phyloP scores from a whole-genome alignment of 2,329 filamentous ascomycete genomes.

The Ophiostoma himal-ulmi region DNA sequence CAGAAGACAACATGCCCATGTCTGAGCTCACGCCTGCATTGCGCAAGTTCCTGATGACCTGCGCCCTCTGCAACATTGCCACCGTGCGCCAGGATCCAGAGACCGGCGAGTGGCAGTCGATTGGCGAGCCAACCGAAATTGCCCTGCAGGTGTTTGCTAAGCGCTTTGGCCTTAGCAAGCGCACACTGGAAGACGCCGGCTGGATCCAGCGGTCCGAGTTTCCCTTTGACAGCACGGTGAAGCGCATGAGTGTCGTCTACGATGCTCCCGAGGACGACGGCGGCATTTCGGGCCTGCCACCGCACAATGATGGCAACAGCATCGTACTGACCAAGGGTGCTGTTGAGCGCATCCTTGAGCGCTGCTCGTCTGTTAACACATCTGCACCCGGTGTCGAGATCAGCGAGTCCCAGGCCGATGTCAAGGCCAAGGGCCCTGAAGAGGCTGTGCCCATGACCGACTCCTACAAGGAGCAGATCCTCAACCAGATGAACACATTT shows the following conservation, averaged over 20 bases:
- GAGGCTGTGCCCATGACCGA: slow-evolving; percentile 44
- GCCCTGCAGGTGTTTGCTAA: slow-evolving; percentile 70
- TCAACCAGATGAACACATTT: slow-evolving; percentile 52
- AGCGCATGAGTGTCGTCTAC: slow-evolving; percentile 75
- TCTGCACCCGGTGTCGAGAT: slow-evolving; percentile 32
- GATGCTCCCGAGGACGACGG: slow-evolving; percentile 40
- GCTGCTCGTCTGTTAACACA: slow-evolving; percentile 44
- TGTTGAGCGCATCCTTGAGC: slow-evolving; percentile 54
- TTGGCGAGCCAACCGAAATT: slow-evolving; percentile 68
- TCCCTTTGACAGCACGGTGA: slow-evolving; percentile 72
- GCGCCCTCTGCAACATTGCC: slow-evolving; percentile 61
- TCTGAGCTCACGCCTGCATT: slow-evolving; percentile 46
- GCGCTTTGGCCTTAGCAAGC: slow-evolving; percentile 58
- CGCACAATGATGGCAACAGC: slow-evolving; percentile 40
- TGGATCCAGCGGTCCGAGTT: slow-evolving; percentile 65
- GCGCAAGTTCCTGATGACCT: slow-evolving; percentile 47
- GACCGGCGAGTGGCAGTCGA: slow-evolving; percentile 57
- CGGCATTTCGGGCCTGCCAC: slow-evolving; percentile 28
- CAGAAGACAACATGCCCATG: background rate
- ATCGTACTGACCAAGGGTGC: slow-evolving; percentile 58
- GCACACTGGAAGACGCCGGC: slow-evolving; percentile 44
- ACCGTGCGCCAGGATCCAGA: slow-evolving; percentile 51
- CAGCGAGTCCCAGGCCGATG: slow-evolving; percentile 30
- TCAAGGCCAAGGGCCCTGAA: slow-evolving; percentile 26
- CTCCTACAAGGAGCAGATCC: slow-evolving; percentile 44